Evolutionary conservation across 192 early-diverging fungal species (phyloP).

Genomic region (Mortierella claussenii): DNA sequence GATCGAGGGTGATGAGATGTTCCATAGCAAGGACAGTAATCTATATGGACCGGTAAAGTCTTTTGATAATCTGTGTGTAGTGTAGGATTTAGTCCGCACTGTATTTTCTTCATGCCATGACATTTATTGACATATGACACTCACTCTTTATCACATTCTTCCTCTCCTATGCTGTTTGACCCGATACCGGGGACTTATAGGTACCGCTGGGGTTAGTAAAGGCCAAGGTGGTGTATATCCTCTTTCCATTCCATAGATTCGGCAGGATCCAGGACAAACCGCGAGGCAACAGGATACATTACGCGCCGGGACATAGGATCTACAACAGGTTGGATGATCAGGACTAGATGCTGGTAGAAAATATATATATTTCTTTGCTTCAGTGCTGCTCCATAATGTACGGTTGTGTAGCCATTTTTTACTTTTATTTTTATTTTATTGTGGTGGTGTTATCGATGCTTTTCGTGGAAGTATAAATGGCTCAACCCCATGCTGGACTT

Average conservation of each 20-base stretch:
- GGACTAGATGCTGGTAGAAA: not conserved
- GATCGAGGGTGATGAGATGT: constrained; percentile 89
- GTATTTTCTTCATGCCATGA: not conserved
- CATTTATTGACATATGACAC: too few relatives aligned
- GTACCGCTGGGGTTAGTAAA: constrained; percentile 76
- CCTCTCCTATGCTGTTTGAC: too few relatives aligned
- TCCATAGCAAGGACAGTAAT: constrained; percentile 86
- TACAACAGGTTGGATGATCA: constrained; percentile 32
- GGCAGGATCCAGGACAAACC: constrained; percentile 57
- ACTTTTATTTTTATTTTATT: constrained; percentile 10
- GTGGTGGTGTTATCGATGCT: not conserved
- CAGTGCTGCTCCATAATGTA: too few relatives aligned
- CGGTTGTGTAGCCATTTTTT: too few relatives aligned
- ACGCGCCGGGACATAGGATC: constrained; percentile 42
- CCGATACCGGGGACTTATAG: too few relatives aligned
- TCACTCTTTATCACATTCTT: not conserved
- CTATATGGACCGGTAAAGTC: constrained; percentile 76
- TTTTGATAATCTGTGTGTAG: too few relatives aligned
- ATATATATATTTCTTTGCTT: not conserved
- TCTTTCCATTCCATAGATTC: constrained; percentile 78
- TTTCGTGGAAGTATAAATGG: not conserved
- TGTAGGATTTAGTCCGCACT: constrained; percentile 8
- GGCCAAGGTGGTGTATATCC: constrained; percentile 64
- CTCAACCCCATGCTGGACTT: constrained; percentile 89
- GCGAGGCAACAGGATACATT: constrained; percentile 17